Percentiles rank a stretch among this genome's conserved stretches.
Conservation (phyloP, 2,329 filamentous ascomycete genomes). For the Cercospora zeae-maydis region DNA sequence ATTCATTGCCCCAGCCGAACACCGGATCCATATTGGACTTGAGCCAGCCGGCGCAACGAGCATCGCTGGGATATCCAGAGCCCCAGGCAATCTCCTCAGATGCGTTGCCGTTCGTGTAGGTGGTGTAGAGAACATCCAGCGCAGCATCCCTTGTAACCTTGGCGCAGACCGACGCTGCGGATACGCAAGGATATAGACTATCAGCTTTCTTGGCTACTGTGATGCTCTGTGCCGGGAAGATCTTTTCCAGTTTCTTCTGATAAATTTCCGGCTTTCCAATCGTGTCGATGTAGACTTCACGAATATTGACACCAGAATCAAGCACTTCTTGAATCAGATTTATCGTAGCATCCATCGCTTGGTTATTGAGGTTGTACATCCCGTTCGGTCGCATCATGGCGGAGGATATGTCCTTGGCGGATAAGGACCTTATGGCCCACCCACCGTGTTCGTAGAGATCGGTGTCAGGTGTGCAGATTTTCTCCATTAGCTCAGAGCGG, state of each 20-base stretch:
- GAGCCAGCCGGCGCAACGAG: slow-evolving; percentile 75
- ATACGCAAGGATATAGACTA: slow-evolving; percentile 86
- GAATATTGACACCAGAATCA: slow-evolving; percentile 72
- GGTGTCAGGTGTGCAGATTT: slow-evolving; percentile 63
- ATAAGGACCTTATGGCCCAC: slow-evolving; percentile 78
- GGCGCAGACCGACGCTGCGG: slow-evolving; percentile 87
- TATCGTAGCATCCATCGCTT: slow-evolving; percentile 90
- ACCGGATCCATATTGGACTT: slow-evolving; percentile 83
- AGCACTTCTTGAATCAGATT: slow-evolving; percentile 75
- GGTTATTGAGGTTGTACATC: slow-evolving; percentile 88
- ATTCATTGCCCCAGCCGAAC: slow-evolving; percentile 93
- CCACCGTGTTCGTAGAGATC: slow-evolving; percentile 65
- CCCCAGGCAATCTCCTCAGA: slow-evolving; percentile 60
- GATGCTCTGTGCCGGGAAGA: slow-evolving; percentile 67
- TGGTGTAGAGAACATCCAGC: slow-evolving; percentile 71
- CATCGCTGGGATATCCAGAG: slow-evolving; percentile 89
- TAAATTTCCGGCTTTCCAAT: slow-evolving; percentile 79
- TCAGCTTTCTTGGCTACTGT: slow-evolving; percentile 72
- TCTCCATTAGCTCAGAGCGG: slow-evolving; percentile 67
- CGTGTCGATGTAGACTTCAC: slow-evolving; percentile 92
- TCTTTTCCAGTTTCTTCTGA: slow-evolving; percentile 75
- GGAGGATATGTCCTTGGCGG: slow-evolving; percentile 75
- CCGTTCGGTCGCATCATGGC: slow-evolving; percentile 65
- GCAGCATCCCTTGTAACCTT: slow-evolving; percentile 94
- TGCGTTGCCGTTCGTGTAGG: slow-evolving; percentile 41